These are phyloP conservation scores for Diaporthe australafricana DNA, from an alignment of 2,329 filamentous ascomycete genomes.

Conservation along the genomic window DNA sequence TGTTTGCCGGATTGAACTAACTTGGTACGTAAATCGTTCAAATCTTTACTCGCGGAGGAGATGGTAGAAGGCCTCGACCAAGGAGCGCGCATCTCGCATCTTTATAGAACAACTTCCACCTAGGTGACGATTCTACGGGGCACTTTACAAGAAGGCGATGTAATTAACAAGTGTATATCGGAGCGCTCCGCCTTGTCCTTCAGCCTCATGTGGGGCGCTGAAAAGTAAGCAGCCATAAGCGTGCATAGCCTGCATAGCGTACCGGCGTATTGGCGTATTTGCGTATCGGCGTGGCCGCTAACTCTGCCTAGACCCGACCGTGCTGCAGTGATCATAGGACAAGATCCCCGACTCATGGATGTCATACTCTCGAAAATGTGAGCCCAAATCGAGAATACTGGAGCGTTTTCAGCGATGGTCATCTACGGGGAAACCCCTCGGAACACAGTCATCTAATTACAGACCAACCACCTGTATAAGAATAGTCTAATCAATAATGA, in stretches of 20 bases:
- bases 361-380: not conserved
- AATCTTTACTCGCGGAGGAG: not conserved
- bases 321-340: not conserved
- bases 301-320: not conserved
- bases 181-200: not conserved
- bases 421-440: not conserved
- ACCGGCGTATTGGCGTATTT: conserved; percentile 4
- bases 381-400: not conserved
- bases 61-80: not conserved
- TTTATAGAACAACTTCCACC: not conserved
- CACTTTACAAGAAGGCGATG: not conserved
- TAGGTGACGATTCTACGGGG: not conserved
- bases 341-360: not conserved
- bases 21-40: not conserved
- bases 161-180: not conserved
- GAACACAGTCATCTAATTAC: too few species aligned
- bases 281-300: conserved; percentile 6
- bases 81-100: not conserved
- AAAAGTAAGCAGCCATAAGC: not conserved
- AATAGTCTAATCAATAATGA: not conserved
- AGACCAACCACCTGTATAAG: not conserved
- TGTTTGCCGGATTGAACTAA: not conserved
- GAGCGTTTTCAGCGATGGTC: too few species aligned
- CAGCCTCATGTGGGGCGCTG: not conserved
- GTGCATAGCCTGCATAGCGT: not conserved